Evolutionary conservation across 139 green algal genomes (phyloP), one percentile per base, ranked within the genome.

Genomic region (Chlamydomonas incerta): DNA sequence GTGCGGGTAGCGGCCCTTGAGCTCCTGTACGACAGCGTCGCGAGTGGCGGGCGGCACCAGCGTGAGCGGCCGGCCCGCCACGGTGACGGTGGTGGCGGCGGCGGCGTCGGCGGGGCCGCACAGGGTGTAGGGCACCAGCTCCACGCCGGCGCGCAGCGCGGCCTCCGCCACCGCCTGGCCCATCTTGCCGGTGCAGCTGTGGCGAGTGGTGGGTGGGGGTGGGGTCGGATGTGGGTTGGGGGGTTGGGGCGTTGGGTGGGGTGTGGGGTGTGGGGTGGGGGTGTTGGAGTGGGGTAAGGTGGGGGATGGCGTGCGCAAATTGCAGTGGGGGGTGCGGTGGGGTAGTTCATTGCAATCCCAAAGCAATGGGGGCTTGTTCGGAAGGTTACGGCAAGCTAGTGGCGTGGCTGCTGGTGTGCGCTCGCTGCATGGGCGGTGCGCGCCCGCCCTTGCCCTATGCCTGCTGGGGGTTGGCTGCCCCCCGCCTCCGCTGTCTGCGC

Each of bases 131-230:
- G 96, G 96, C 33, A 98, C 89, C 46, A 99, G 89, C 14, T 93
- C 87, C 17, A 98, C 73, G 41, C 94, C 94, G 8, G 95, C 96
- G 0, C 90, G 83, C 28, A 98, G 84, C 3, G 95, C 94, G 0
- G 96, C 95, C 80, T 97, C 96, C 10, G 96, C 96, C 21, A 95
- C 95, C 9, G 96, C 92, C 65, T 97, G 92, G 15, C 96, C 96
- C 96, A 99, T 99, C 92, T 98, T 98, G 72, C 96, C 96, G 0
- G 94, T 95, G 88, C 94, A 97, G 88, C 93, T 85, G 77, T 3
- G 15, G 29, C 10, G 15, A 91, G 84, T 98, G 55, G 41, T 50
- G 55, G 55, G 55, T 62, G 21, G 18, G 55, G 55, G 55, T 98
- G 41, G 35, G 28, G 68, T 31, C n/a, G n/a, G n/a, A n/a, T n/a